Conservation (phyloP, 2,329 filamentous ascomycete species). For the Aspergillus felis region DNA sequence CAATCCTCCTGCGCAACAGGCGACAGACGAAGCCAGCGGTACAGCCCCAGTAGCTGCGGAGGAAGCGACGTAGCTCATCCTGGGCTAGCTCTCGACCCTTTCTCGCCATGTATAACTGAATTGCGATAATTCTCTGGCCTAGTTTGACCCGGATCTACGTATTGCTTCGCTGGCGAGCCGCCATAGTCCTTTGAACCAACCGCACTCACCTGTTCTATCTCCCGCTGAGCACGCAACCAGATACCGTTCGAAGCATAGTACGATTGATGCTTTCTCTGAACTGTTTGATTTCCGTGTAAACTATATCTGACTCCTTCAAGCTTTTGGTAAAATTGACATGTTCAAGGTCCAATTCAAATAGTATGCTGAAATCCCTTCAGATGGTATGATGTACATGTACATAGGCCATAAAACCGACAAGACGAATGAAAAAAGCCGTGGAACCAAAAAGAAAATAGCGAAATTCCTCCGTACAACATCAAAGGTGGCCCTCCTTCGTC, state of each 20-base stretch:
- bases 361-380: slow-evolving; percentile 8
- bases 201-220: background rate
- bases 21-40: slow-evolving; percentile 9
- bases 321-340: background rate
- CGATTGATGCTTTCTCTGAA: background rate
- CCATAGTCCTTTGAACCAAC: background rate
- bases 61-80: slow-evolving; percentile 13
- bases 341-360: background rate
- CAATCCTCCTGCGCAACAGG: slow-evolving; percentile 18
- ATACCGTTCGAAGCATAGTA: background rate
- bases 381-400: slow-evolving; percentile 16
- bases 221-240: background rate
- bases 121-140: slow-evolving; percentile 6
- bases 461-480: background rate
- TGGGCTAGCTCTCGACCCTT: background rate
- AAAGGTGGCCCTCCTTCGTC: background rate
- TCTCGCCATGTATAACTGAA: slow-evolving; percentile 14
- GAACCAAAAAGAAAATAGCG: background rate
- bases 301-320: background rate
- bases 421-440: background rate
- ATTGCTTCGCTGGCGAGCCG: background rate
- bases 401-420: slow-evolving; percentile 6
- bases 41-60: slow-evolving; percentile 9
- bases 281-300: background rate
- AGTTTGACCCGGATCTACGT: background rate